Percentiles rank a stretch among this genome's conserved stretches.
phyloP scores from a whole-genome alignment of 495 filamentous ascomycete species.

The Penicillium psychrofluorescens region DNA sequence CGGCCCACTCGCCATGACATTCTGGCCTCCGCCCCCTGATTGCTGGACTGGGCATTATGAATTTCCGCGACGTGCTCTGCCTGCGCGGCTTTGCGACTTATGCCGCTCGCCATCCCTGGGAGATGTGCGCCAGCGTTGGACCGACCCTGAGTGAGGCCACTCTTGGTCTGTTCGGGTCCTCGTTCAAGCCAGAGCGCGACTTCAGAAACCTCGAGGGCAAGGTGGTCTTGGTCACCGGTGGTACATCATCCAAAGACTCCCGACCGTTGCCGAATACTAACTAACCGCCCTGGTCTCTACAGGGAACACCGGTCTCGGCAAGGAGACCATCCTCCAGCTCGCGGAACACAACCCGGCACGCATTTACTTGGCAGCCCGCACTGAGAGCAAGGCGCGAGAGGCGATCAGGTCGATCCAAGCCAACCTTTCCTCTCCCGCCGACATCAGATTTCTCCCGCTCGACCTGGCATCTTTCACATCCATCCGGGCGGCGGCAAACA shows the following conservation, averaged over 20 bases:
- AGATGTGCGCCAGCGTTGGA: slow-evolving; percentile 25
- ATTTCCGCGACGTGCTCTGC: slow-evolving; percentile 13
- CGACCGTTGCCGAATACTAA: no score
- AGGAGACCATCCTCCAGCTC: slow-evolving; percentile 54
- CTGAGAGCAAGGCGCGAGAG: slow-evolving; percentile 38
- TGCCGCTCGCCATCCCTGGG: slow-evolving; percentile 26
- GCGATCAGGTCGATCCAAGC: slow-evolving; percentile 45
- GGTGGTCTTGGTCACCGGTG: slow-evolving; percentile 57
- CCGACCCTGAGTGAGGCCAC: slow-evolving; percentile 35
- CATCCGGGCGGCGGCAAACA: slow-evolving; percentile 38
- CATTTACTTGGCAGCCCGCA: slow-evolving; percentile 60
- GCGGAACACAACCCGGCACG: slow-evolving; percentile 52
- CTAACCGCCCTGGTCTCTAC: neutral
- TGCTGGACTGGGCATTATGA: slow-evolving; percentile 1
- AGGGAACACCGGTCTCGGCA: slow-evolving; percentile 64
- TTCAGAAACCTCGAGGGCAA: slow-evolving; percentile 50
- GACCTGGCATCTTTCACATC: slow-evolving; percentile 48
- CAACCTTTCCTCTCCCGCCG: slow-evolving; percentile 29
- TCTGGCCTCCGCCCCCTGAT: no score
- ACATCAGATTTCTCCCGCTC: slow-evolving; percentile 42
- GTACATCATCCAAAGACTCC: slow-evolving; percentile 19
- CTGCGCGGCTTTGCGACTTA: slow-evolving; percentile 11
- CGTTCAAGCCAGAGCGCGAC: slow-evolving; percentile 48
- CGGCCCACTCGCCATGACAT: no score
- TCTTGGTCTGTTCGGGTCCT: slow-evolving; percentile 26